Evolutionary conservation across 345 rosid species (phyloP), one percentile per base, ranked within the genome.

Genomic region (Erodium maritimum): DNA sequence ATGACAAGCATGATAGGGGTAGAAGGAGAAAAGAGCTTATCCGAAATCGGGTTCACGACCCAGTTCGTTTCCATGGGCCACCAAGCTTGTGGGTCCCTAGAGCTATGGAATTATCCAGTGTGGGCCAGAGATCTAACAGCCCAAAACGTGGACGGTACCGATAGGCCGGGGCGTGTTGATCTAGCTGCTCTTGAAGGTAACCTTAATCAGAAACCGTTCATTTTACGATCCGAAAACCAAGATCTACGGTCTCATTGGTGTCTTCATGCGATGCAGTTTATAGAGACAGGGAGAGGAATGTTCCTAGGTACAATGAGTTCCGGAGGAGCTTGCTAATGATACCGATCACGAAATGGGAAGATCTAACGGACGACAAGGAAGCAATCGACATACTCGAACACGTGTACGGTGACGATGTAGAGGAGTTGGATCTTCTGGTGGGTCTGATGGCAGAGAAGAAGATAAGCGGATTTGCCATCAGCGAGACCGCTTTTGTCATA

Each of bases 181-280:
- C 71, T 84, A 87, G 91, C 89, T 54, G 86, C 87, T 18, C 64
- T 85, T 62, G 86, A 85, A 70, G 78, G 91, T 82, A 79, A 76
- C 56, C 56, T 29, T 16, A 45, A 51, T 63, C 34, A 19, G 14
- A 25, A 19, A 3, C 58, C 21, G 18, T 25, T 17, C 54, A 19
- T 14, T 6, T 42, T 59, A 4, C 7, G 33, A 54, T 12, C 21
- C 45, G 16, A 19, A 42, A 9, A 33, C 37, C 17, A 0, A 45
- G 19, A 14, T 2, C 16, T 54, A 37, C 23, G 18, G 16, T 12
- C 21, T 0, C 17, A 9, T 0, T 14, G 22, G 23, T 24, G 13
- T 18, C 21, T 3, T 12, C 17, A 16, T 24, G 5, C 54, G 53
- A 17, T n/a, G 10, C 62, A 87, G 93, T 85, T 58, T n/a, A n/a